Percentiles rank a stretch among this genome's conserved stretches.
phyloP scores from a whole-genome alignment of 306 rosid genomes.

The Nissolia schottii region DNA sequence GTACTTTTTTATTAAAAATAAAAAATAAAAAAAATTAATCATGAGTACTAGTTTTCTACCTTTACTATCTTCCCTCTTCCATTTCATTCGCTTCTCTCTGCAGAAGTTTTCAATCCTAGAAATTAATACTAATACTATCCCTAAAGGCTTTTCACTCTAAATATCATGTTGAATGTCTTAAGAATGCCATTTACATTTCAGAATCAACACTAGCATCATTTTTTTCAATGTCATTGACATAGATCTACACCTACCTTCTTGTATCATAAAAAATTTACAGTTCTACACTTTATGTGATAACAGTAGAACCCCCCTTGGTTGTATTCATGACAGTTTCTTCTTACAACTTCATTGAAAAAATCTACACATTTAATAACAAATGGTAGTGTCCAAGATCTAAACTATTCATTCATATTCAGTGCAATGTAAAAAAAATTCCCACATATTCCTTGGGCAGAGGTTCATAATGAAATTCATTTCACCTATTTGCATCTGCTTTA shows the following conservation, averaged over 20 bases:
- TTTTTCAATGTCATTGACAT: not conserved
- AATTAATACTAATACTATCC: constrained; percentile 8
- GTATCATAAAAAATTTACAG: not conserved
- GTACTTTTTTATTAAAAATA: too few relatives aligned
- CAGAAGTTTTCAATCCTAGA: constrained; percentile 10
- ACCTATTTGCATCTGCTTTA: not conserved
- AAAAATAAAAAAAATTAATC: too few relatives aligned
- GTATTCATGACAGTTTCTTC: constrained; percentile 4
- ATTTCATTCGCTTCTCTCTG: constrained; percentile 12
- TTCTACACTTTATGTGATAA: not conserved
- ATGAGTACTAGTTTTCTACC: not conserved
- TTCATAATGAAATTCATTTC: constrained; percentile 1
- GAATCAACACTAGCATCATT: not conserved
- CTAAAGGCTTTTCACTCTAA: not conserved
- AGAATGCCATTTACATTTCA: constrained; percentile 1
- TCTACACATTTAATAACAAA: not conserved
- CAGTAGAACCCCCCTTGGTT: not conserved
- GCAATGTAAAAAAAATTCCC: not conserved
- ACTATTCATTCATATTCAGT: constrained; percentile 11
- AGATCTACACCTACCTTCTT: not conserved
- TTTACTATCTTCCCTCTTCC: constrained; percentile 6
- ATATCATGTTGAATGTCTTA: constrained; percentile 16
- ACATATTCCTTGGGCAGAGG: not conserved
- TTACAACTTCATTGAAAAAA: not conserved
- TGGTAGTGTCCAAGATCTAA: not conserved